Evolutionary conservation across 352 stramenopile species (phyloP), one percentile per base, ranked within the genome.

Genomic region (Globisporangium okanoganense): DNA sequence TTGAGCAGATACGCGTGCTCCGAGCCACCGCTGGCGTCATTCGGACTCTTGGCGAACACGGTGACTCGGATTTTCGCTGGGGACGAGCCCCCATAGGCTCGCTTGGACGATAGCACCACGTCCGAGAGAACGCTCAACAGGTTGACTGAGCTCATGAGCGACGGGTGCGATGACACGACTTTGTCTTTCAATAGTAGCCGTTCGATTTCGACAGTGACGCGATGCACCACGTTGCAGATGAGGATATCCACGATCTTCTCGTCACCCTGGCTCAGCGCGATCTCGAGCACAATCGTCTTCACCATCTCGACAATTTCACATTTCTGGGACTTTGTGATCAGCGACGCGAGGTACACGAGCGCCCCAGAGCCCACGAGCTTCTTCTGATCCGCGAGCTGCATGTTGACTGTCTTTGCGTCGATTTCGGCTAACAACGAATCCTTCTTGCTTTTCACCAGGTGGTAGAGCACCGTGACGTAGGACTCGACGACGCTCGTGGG

Each of bases 401-500:
- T 69, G 43, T 47, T 66, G 48, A 69, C 45, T 14, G 66, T 53
- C 36, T 73, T 53, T 8, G 65, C 64, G 27, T 75, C 66, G 16
- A 59, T 29, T 5, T 75, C 55, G 22, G 63, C 49, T 6, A 33
- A 25, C 18, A 41, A 22, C 8, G 36, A n/a, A 3, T 33, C 54
- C 16, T 51, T 62, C 14, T 5, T 60, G 2, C 64, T 65, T 47
- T 74, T 76, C 9, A 81, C 64, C 29, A 94, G 58, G 45, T 82
- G 72, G 29, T 71, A 77, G 4, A 94, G 62, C 38, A 92, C 80
- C 3, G 69, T 78, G 48, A 94, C 71, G 55, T 90, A 90, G 29
- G 79, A 71, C 12, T 73, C 58, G 1, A 79, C 67, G 3, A 73
- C 82, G n/a, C 73, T 66, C 8, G 65, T 47, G 2, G 82, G 75